Percentiles rank a stretch among this genome's conserved stretches.
These are phyloP conservation scores for Phycomyces nitens DNA, from an alignment of 192 early-diverging fungal genomes.

Conservation along the genomic window DNA sequence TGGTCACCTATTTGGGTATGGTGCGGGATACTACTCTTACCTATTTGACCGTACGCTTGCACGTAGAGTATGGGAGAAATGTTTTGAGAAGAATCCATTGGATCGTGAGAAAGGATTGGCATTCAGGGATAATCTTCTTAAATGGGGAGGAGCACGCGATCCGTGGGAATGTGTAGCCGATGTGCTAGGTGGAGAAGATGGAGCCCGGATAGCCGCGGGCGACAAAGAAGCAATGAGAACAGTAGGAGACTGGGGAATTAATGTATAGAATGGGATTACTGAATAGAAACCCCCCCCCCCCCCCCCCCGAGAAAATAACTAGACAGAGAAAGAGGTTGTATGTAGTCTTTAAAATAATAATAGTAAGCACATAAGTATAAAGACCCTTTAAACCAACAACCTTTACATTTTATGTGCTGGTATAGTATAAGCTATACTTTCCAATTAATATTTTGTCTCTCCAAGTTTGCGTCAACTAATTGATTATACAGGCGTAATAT, in stretches of 20 bases:
- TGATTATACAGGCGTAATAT: no score
- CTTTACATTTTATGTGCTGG: no score
- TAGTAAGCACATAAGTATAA: no score
- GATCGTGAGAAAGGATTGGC: slow-evolving; percentile 61
- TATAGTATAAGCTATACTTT: no score
- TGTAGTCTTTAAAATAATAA: no score
- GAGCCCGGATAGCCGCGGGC: slow-evolving; percentile 50
- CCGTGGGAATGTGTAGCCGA: slow-evolving; percentile 79
- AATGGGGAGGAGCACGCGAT: slow-evolving; percentile 92
- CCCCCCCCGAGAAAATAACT: no score
- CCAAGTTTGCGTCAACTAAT: no score
- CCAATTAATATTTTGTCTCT: no score
- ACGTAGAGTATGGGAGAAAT: slow-evolving; percentile 65
- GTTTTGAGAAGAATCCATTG: slow-evolving; percentile 66
- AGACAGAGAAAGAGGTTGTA: no score
- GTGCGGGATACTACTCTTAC: slow-evolving; percentile 94
- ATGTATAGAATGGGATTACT: slow-evolving; percentile 26
- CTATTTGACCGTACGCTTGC: slow-evolving; percentile 85
- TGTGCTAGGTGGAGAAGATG: slow-evolving; percentile 54
- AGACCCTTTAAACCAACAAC: no score
- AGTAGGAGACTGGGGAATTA: slow-evolving; percentile 70
- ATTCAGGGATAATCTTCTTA: slow-evolving; percentile 69
- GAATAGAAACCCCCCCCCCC: no score
- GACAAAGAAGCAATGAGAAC: slow-evolving; percentile 63
- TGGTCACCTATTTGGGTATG: slow-evolving; percentile 87